Evolutionary conservation across 1,139 yeast species (phyloP), one percentile per base, ranked within the genome.

Genomic region (Wickerhamiella pararugosa): DNA sequence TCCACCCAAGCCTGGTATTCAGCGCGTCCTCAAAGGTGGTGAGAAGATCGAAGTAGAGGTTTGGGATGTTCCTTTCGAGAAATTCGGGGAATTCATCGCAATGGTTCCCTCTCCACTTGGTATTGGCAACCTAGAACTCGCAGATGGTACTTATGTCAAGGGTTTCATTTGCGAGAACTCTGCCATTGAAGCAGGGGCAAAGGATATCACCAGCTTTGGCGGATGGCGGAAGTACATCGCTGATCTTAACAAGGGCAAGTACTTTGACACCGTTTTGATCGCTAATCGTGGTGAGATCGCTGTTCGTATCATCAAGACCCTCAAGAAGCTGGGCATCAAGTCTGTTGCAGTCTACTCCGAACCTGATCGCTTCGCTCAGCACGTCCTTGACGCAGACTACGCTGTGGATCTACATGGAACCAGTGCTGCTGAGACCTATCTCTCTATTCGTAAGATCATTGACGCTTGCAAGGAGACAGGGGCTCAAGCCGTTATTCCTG

Each of bases 211-310:
- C 10, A 60, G 67, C 35, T 80, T 65, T 57, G 96, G 96, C 36
- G 94, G 96, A 7, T 90, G 95, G 90, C 76, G 78, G 58, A 66
- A 69, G 6, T 84, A 81, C 62, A 70, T 80, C 37, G 47, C 51
- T 8, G 43, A 58, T 5, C 43, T 51, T 25, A 40, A 48, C 4
- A 39, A 29, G 36, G 66, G 64, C 53, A 75, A 72, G 59, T 93
- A 90, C 0, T 87, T 87, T 62, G 70, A 77, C 37, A 74, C 82
- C 21, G 95, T 90, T 9, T 69, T 90, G 47, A 93, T 90, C 44
- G 97, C 98, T 32, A 90, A 90, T 66, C 75, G 98, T 64, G 98
- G 98, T 59, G 98, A 90, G 64, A 90, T 90, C 55, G 96, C 98
- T 3, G 96, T 86, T 31, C 71, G 98, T 58, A 82, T 90, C 52